Percentiles rank a stretch among this genome's conserved stretches.
phyloP scores from a whole-genome alignment of 768 basidiomycete species.

The Suillus ampliporus region DNA sequence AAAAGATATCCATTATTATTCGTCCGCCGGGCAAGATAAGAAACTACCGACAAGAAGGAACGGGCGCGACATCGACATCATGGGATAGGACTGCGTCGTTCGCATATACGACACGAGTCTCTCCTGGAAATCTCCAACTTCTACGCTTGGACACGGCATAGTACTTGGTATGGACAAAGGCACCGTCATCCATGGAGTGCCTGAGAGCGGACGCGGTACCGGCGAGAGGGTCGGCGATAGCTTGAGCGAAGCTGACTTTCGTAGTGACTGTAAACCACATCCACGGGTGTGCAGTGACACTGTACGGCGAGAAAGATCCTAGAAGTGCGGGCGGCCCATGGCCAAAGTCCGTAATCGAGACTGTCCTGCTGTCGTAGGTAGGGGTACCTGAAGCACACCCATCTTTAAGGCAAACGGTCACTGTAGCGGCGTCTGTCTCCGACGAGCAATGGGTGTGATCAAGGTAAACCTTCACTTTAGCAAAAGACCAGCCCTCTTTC shows the following conservation, averaged over 20 bases:
- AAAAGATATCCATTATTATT: too few relatives aligned
- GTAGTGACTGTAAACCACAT: constrained; percentile 25
- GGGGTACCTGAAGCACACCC: constrained; percentile 9
- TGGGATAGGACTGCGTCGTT: constrained; percentile 13
- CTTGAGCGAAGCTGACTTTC: constrained; percentile 19
- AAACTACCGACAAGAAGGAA: too few relatives aligned
- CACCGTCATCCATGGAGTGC: constrained; percentile 31
- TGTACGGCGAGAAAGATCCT: constrained; percentile 26
- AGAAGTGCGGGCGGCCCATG: constrained; percentile 29
- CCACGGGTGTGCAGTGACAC: constrained; percentile 23
- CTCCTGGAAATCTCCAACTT: constrained; percentile 19
- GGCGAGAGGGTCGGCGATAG: constrained; percentile 19
- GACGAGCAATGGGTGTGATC: constrained; percentile 29
- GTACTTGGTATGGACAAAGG: constrained; percentile 36
- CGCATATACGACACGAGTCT: constrained; percentile 30
- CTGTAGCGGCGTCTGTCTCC: constrained; percentile 25
- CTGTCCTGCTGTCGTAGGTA: constrained; percentile 16
- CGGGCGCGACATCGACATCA: background rate
- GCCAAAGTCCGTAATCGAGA: constrained; percentile 30
- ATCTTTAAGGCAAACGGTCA: constrained; percentile 18
- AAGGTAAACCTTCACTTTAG: constrained; percentile 30
- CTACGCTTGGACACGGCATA: constrained; percentile 33
- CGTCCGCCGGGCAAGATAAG: too few relatives aligned
- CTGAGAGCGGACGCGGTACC: constrained; percentile 24
- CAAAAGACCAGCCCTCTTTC: constrained; percentile 23